Conservation (phyloP, 306 rosid genomes). For the Ziziphus jujuba region DNA sequence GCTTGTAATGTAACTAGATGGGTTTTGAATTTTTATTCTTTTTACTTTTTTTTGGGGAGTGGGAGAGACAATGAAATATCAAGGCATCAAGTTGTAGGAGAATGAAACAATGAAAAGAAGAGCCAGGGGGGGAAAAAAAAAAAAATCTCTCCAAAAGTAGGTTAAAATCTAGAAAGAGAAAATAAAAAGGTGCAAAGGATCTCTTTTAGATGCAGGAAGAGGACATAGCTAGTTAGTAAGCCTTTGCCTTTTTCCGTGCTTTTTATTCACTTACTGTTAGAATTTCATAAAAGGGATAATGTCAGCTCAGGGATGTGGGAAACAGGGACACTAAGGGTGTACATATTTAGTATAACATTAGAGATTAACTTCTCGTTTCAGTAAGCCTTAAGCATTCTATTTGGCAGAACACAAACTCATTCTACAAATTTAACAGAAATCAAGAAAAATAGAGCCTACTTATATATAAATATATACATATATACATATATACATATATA, state of each 20-base stretch:
- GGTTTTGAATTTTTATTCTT: background rate
- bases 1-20: background rate
- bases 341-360: background rate
- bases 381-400: too few relatives aligned
- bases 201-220: slow-evolving; percentile 19
- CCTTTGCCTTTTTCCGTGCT: slow-evolving; percentile 12
- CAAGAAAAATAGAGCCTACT: too few relatives aligned
- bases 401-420: too few relatives aligned
- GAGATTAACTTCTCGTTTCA: background rate
- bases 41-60: background rate
- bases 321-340: background rate
- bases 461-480: too few relatives aligned
- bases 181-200: slow-evolving; percentile 2
- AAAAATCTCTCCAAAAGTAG: background rate
- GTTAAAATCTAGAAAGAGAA: background rate
- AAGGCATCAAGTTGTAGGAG: background rate
- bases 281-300: slow-evolving; percentile 9
- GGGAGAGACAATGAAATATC: slow-evolving; percentile 10
- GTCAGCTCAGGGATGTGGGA: background rate
- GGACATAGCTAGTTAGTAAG: background rate
- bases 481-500: too few relatives aligned
- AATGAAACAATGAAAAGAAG: slow-evolving; percentile 5
- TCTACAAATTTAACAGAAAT: too few relatives aligned
- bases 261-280: slow-evolving; percentile 8
- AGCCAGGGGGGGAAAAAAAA: slow-evolving; percentile 5